Evolutionary conservation across 768 basidiomycete genomes (phyloP).

Genomic region (Chalciporus pseudorubinellus): DNA sequence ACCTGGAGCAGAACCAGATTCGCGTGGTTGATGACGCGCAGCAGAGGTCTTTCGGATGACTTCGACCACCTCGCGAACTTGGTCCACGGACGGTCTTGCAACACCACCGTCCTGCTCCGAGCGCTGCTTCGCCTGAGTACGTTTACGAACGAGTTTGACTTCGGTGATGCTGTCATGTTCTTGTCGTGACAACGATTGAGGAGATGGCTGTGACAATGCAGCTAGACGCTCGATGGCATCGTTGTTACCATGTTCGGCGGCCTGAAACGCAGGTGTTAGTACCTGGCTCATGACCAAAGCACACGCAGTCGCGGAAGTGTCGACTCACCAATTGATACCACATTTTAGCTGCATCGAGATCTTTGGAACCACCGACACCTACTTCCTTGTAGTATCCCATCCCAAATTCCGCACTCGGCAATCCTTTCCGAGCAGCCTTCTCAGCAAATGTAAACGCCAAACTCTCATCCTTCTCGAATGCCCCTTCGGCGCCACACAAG

Average conservation of each 20-base stretch:
- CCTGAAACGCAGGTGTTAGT: constrained; percentile 38
- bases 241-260: constrained; percentile 70
- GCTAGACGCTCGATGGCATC: constrained; percentile 76
- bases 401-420: constrained; percentile 87
- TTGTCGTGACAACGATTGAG: constrained; percentile 65
- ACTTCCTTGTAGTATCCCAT: constrained; percentile 96
- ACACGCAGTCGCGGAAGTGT: neutral
- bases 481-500: constrained; percentile 75
- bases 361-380: constrained; percentile 74
- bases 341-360: constrained; percentile 58
- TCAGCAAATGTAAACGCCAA: constrained; percentile 89
- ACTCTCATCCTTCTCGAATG: constrained; percentile 83
- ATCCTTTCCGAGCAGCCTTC: constrained; percentile 72
- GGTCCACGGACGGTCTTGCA: constrained; percentile 24
- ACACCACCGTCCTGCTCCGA: constrained; percentile 31
- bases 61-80: constrained; percentile 49
- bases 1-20: constrained; percentile 9
- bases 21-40: constrained; percentile 16
- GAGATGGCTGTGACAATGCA: constrained; percentile 61
- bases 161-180: constrained; percentile 83
- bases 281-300: neutral
- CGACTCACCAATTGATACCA: constrained; percentile 73
- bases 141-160: constrained; percentile 74
- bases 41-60: constrained; percentile 52
- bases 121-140: constrained; percentile 69